Base-by-base conservation (phyloP, 345 rosid species). In the Eucalyptus pauciflora region DNA sequence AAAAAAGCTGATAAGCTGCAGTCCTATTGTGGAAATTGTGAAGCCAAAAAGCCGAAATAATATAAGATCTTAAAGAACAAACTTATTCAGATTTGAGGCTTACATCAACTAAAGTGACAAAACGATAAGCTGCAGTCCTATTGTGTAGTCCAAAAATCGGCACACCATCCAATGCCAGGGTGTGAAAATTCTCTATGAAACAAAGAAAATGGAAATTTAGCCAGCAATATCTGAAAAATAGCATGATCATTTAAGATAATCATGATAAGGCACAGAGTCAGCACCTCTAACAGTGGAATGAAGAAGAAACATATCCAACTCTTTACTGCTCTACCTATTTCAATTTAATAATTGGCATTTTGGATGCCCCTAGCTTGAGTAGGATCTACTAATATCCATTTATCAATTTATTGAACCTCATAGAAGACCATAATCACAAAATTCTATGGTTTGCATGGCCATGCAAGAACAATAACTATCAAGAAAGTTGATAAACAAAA, bases 81-180 rank as follows among this genome's bases (percentile, higher is more conserved):
- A 80, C 33, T 54, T 43, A 87, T 33, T 31, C 85, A 83, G 60
- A 87, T 37, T 71, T 85, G 60, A 88, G 89, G 76, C 97, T 88
- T 92, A 97, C 99, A 91, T 98, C 99, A 86, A 98, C 98, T 87
- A 98, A 93, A 56, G 99, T 97, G 90, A 96, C 97, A 89, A 98
- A 98, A 87, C 99, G 97, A 92, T 96, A 96, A 10, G 99, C 99
- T 56, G 99, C 94, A 48, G 97, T 92, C 89, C 99, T 92, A 87
- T 97, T 98, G 90, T 95, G 94, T 85, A 96, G 97, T 86, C 99
- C 99, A 86, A 98, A 95, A 86, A 94, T 90, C 2, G 99, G 99
- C 50, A 98, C 90, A 88, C 95, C 99, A 88, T 97, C 99, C 91
- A 98, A 86, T 64, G 98, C 99, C 87, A 98, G 93, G 18, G 99